Conservation (phyloP, 2,329 filamentous ascomycete species). For the Metarhizium rileyi region DNA sequence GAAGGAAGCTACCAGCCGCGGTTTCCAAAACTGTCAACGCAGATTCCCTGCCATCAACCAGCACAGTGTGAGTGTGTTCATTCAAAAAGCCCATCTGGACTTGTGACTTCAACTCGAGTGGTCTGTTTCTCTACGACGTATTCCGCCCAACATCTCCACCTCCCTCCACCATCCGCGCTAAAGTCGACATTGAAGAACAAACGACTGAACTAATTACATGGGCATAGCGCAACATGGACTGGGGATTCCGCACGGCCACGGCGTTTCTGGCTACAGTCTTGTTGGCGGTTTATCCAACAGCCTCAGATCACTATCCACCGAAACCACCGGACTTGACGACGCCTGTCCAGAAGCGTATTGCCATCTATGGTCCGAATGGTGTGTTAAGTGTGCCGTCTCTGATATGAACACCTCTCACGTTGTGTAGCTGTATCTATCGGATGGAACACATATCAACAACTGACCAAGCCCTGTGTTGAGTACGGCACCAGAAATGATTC, state of each 20-base stretch:
- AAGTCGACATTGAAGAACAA: no score
- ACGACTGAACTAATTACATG: no score
- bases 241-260: background rate
- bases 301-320: background rate
- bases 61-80: no score
- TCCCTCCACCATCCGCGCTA: no score
- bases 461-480: constrained; percentile 36
- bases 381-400: background rate
- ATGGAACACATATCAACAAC: constrained; percentile 45
- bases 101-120: no score
- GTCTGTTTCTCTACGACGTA: no score
- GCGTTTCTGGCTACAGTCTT: background rate
- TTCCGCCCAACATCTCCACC: no score
- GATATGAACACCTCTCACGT: background rate
- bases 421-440: constrained; percentile 38
- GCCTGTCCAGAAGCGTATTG: background rate
- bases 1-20: no score
- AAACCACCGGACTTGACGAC: background rate
- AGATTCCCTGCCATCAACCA: no score
- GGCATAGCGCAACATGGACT: background rate
- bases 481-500: constrained; percentile 35
- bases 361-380: background rate
- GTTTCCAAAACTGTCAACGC: no score
- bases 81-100: no score
- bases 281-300: background rate